Base-by-base conservation (phyloP, 2,329 filamentous ascomycete genomes). In the Chrysoporthe deuterocubensis region DNA sequence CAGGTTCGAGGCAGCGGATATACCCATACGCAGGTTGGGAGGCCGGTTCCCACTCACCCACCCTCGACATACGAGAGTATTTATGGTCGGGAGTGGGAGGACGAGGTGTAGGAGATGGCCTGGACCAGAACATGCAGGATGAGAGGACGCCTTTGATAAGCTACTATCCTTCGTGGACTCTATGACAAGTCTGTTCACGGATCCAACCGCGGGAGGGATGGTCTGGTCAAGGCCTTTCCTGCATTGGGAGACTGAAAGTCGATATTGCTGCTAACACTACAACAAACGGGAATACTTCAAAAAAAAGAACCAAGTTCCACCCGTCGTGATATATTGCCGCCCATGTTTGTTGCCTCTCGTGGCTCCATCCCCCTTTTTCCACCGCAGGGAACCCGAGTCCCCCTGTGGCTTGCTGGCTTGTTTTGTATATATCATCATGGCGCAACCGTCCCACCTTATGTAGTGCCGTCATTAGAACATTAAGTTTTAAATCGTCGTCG, bases 381-480 rank as follows among this genome's bases (percentile, higher is more conserved):
- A n/a, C 26, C 14, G 42, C 40, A n/a, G 13, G 26, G 34, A 61
- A 48, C 40, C 40, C 18, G 59, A 37, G 6, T 48, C 42, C 13
- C 42, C 54, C 34, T 57, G 13, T 34, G 50, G 21, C 26, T 34
- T 34, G 50, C 50, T 32, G 50, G 54, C 16, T 40, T 57, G 54
- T 37, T 26, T 40, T 37, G 42, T 48, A 48, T 34, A 44, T 46
- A 21, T 43, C 59, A n/a, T 18, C 26, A 61, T 37, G 59, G 42
- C 43, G 7, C 40, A 61, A 34, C 21, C 26, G 16, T n/a, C 26
- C 40, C 42, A 48, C 34, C 65, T 69, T 67, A 66, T 59, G 59
- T 63, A 59, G 62, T 66, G 43, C 52, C 62, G 68, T 62, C 62
- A 68, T 66, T 68, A 64, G 56, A 65, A 68, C 68, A 67, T 67